Percentiles rank a stretch among this genome's conserved stretches.
Evolutionary conservation across 208 protist genomes (phyloP).

Genomic region (Zelonia costaricensis): DNA sequence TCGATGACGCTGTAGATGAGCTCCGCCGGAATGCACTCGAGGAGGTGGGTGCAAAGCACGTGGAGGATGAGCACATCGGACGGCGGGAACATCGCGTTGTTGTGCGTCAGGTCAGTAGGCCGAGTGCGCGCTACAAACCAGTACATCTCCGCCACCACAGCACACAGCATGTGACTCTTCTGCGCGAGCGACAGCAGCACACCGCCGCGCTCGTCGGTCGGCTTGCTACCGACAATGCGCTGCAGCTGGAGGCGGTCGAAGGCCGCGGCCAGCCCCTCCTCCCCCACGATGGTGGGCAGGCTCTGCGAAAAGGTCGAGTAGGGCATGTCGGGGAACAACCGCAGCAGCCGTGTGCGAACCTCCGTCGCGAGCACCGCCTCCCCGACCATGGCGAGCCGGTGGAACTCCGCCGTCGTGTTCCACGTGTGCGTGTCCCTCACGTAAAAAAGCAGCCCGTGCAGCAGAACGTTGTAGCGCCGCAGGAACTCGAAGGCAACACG

Average conservation of each 20-base stretch:
- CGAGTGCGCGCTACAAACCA: constrained; percentile 85
- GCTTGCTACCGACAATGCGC: constrained; percentile 27
- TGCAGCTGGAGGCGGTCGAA: constrained; percentile 61
- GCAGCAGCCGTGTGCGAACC: constrained; percentile 57
- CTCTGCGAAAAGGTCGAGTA: constrained; percentile 23
- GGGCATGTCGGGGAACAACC: constrained; percentile 64
- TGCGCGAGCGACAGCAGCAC: constrained; percentile 8
- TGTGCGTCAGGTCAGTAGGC: constrained; percentile 84
- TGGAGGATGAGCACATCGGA: constrained; percentile 89
- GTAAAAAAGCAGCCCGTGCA: constrained; percentile 87
- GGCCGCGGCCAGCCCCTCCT: constrained; percentile 34
- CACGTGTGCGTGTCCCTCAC: constrained; percentile 53
- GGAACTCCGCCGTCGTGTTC: constrained; percentile 79
- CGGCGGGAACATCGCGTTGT: constrained; percentile 90
- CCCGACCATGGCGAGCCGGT: constrained; percentile 69
- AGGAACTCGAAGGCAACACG: constrained; percentile 66
- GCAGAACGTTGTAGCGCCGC: constrained; percentile 84
- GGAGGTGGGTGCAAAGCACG: constrained; percentile 70
- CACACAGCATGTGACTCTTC: constrained; percentile 74
- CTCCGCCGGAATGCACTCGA: constrained; percentile 82
- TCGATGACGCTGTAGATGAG: constrained; percentile 59
- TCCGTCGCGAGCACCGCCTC: constrained; percentile 58
- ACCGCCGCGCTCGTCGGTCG: constrained; percentile 2
- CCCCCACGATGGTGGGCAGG: constrained; percentile 29
- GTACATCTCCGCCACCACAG: constrained; percentile 79